A percentile compares a stretch with the other conserved stretches of the same genome.
Evolutionary conservation across 225 moss, liverwort and hornwort genomes (phyloP).

Genomic region (Straminergon stramineum): DNA sequence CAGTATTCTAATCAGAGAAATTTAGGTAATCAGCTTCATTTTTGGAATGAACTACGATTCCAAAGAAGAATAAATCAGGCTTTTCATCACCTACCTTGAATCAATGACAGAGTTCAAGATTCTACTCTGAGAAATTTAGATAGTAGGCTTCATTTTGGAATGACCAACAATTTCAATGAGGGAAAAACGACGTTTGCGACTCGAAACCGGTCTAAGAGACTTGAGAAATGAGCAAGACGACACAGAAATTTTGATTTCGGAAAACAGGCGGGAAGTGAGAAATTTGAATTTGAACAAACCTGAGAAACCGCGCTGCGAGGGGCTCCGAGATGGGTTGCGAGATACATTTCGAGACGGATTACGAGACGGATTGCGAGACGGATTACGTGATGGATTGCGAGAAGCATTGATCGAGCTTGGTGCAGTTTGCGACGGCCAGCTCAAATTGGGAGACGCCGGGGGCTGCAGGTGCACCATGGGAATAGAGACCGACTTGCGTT

Average conservation of each 20-base stretch:
- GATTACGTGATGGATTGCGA: conserved; percentile 5
- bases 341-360: conserved; percentile 2
- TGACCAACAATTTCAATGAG: not conserved
- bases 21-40: too few relatives aligned
- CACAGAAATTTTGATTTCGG: not conserved
- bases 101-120: not conserved
- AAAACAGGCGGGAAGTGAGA: not conserved
- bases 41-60: not conserved
- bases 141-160: not conserved
- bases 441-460: not conserved
- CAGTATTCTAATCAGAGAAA: not conserved
- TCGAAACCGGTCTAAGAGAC: not conserved
- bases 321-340: not conserved
- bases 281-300: not conserved
- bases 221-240: not conserved
- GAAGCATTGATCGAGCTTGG: conserved; percentile 11
- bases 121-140: not conserved
- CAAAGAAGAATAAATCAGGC: not conserved
- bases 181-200: not conserved
- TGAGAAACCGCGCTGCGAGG: conserved; percentile 2
- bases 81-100: not conserved
- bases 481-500: conserved; percentile 5
- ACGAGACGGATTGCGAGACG: not conserved
- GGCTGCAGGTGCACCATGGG: not conserved
- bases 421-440: conserved; percentile 31